Conservation (phyloP, 805 yeast genomes). For the Candida qinlingensis region DNA sequence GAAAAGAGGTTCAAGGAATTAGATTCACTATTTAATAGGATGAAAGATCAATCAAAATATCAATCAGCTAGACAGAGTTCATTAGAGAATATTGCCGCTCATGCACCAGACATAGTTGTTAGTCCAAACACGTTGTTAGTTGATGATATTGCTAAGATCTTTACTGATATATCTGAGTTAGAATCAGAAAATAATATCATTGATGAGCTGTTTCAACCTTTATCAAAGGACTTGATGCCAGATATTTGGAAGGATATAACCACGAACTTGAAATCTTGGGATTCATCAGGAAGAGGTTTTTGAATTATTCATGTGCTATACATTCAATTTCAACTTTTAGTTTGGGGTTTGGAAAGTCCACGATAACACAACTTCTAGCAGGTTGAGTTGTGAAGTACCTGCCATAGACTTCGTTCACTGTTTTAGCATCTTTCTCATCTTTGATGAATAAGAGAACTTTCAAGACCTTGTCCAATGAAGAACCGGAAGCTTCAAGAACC, state of each 20-base stretch:
- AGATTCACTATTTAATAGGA: slow-evolving; percentile 18
- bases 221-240: slow-evolving; percentile 15
- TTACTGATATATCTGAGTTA: slow-evolving; percentile 11
- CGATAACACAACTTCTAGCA: slow-evolving; percentile 49
- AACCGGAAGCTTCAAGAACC: slow-evolving; percentile 39
- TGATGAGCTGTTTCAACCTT: slow-evolving; percentile 14
- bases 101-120: slow-evolving; percentile 1
- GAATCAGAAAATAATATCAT: slow-evolving; percentile 4
- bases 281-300: slow-evolving; percentile 14
- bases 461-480: slow-evolving; percentile 40
- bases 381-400: slow-evolving; percentile 44
- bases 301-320: slow-evolving; percentile 27
- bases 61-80: no score
- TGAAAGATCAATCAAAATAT: slow-evolving; percentile 6
- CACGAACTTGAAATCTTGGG: slow-evolving; percentile 19
- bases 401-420: slow-evolving; percentile 41
- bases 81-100: no score
- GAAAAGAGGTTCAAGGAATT: slow-evolving; percentile 25
- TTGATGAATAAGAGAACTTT: slow-evolving; percentile 47
- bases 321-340: slow-evolving; percentile 49
- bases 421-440: slow-evolving; percentile 36
- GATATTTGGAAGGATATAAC: slow-evolving; percentile 21
- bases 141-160: slow-evolving; percentile 19
- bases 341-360: slow-evolving; percentile 44
- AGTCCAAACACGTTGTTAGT: slow-evolving; percentile 17